phyloP scores from a whole-genome alignment of 495 filamentous ascomycete species.

The Platismatia glauca region DNA sequence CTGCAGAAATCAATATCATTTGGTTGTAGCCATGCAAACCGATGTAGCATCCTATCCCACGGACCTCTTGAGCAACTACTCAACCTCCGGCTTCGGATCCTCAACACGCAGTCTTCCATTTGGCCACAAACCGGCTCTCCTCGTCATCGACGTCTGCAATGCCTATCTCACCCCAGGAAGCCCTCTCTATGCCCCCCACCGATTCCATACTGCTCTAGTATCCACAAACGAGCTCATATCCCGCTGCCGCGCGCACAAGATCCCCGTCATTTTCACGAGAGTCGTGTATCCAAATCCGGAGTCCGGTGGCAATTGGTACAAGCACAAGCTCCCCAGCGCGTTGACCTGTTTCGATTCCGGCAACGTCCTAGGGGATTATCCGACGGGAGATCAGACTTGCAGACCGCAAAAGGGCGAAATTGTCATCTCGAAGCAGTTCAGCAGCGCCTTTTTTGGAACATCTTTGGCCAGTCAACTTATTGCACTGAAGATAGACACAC shows the following conservation, averaged over 20 bases:
- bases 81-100: constrained; percentile 1
- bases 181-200: constrained; percentile 1
- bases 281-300: constrained; percentile 5
- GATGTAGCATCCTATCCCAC: background rate
- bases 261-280: constrained; percentile 7
- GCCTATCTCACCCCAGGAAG: constrained; percentile 11
- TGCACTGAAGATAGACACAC: constrained; percentile 1
- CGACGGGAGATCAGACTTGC: background rate
- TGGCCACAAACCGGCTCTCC: background rate
- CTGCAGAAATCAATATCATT: too few relatives aligned
- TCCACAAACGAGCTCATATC: background rate
- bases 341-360: constrained; percentile 6
- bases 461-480: background rate
- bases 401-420: constrained; percentile 2
- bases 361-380: constrained; percentile 7
- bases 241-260: background rate
- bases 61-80: constrained; percentile 1
- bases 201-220: background rate
- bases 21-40: background rate
- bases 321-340: background rate
- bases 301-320: constrained; percentile 11
- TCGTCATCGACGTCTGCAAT: constrained; percentile 10
- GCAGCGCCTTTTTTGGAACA: constrained; percentile 9
- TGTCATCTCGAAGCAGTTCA: constrained; percentile 11
- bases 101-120: constrained; percentile 1